These are phyloP conservation scores for Penicillium angulare DNA, from an alignment of 495 filamentous ascomycete species.

Conservation along the genomic window DNA sequence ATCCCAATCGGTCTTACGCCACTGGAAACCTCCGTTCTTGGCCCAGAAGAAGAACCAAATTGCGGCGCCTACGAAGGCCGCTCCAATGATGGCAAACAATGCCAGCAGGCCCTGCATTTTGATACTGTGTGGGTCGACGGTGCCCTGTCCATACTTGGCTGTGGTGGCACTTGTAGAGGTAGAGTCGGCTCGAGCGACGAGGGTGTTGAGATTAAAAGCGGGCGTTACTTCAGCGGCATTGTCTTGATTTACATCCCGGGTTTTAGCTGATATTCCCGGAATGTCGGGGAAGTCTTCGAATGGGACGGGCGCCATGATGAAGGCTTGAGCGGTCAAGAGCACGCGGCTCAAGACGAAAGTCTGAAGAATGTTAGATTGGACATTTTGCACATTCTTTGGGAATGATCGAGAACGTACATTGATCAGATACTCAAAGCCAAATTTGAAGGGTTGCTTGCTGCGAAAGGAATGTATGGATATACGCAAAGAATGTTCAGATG, in stretches of 20 bases:
- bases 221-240: not conserved
- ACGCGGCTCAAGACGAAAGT: constrained; percentile 37
- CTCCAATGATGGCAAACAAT: constrained; percentile 82
- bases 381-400: constrained; percentile 5
- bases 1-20: constrained; percentile 84
- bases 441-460: constrained; percentile 5
- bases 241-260: constrained; percentile 8
- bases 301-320: constrained; percentile 34
- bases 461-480: constrained; percentile 4
- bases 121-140: constrained; percentile 63
- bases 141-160: constrained; percentile 47
- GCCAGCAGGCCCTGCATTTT: constrained; percentile 82
- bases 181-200: constrained; percentile 24
- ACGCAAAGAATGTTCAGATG: not conserved
- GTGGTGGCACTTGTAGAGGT: constrained; percentile 15
- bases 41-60: constrained; percentile 99
- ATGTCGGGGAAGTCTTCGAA: constrained; percentile 29
- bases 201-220: constrained; percentile 10
- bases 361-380: constrained; percentile 13
- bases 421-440: constrained; percentile 10
- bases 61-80: constrained; percentile 66
- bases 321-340: constrained; percentile 36
- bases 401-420: constrained; percentile 10
- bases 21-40: constrained; percentile 90
- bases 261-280: constrained; percentile 14